These are phyloP conservation scores for Hypomontagnella monticulosa DNA, from an alignment of 495 filamentous ascomycete genomes.

Conservation along the genomic window DNA sequence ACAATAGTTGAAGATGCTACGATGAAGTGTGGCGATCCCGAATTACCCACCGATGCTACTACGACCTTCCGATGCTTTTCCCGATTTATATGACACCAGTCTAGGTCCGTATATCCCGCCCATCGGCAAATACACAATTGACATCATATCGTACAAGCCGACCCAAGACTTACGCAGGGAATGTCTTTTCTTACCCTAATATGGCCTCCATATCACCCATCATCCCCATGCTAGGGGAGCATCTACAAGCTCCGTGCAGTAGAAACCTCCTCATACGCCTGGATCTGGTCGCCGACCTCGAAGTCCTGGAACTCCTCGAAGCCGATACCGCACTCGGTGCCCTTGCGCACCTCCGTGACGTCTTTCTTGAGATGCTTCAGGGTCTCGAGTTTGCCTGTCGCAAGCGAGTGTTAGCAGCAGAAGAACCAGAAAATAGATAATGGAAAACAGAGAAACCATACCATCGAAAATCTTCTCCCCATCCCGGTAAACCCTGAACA, in stretches of 20 bases:
- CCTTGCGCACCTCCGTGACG: constrained; percentile 86
- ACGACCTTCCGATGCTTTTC: too few relatives aligned
- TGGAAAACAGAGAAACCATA: constrained; percentile 41
- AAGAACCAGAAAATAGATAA: too few relatives aligned
- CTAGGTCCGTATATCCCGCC: too few relatives aligned
- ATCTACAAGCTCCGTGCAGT: constrained; percentile 75
- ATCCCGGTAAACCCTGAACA: constrained; percentile 75
- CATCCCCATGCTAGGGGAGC: too few relatives aligned
- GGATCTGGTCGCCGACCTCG: constrained; percentile 82
- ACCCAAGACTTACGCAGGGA: background rate
- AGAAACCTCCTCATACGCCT: constrained; percentile 80
- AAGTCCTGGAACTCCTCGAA: constrained; percentile 85
- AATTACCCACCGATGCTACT: too few relatives aligned
- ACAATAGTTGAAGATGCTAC: too few relatives aligned
- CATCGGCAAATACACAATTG: too few relatives aligned
- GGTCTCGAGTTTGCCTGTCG: constrained; percentile 73
- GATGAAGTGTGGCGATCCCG: too few relatives aligned
- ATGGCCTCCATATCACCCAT: too few relatives aligned
- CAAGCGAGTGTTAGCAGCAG: constrained; percentile 22
- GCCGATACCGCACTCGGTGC: constrained; percentile 88
- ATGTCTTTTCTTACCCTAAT: too few relatives aligned
- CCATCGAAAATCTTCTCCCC: constrained; percentile 80
- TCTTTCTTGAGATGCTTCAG: constrained; percentile 95
- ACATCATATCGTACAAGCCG: constrained; percentile 45
- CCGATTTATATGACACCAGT: too few relatives aligned